Percentiles rank a stretch among this genome's conserved stretches.
Conservation (phyloP, 2,329 filamentous ascomycete genomes). For the Daldinia sp. region DNA sequence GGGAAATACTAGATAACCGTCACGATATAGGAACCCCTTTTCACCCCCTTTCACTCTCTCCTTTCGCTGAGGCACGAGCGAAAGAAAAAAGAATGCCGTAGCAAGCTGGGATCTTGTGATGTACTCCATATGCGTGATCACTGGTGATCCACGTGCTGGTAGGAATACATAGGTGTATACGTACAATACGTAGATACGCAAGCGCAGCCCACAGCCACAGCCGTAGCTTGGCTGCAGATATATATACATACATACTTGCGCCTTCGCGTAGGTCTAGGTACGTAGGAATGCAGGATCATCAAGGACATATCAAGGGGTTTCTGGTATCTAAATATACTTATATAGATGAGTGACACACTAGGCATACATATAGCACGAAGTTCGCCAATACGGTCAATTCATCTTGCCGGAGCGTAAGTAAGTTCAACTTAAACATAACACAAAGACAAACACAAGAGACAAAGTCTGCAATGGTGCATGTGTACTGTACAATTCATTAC, state of each 20-base stretch:
- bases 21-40: neutral
- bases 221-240: constrained; percentile 11
- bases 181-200: too few species aligned
- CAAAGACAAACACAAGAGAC: neutral
- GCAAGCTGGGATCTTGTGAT: constrained; percentile 5
- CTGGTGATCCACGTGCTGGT: neutral
- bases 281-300: neutral
- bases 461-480: neutral
- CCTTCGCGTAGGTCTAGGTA: neutral
- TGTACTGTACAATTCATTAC: constrained; percentile 17
- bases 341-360: too few species aligned
- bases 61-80: neutral
- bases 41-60: neutral
- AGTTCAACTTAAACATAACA: neutral
- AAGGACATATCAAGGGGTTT: too few species aligned
- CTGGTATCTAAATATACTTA: too few species aligned
- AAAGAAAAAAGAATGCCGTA: neutral
- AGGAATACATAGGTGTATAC: neutral
- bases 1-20: too few species aligned
- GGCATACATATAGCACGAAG: too few species aligned
- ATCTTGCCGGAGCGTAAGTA: too few species aligned
- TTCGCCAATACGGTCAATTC: too few species aligned
- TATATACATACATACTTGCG: neutral
- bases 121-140: neutral
- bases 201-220: neutral